phyloP scores from a whole-genome alignment of 371 early-diverging fungal genomes.

The Blyttiomyces sp. region DNA sequence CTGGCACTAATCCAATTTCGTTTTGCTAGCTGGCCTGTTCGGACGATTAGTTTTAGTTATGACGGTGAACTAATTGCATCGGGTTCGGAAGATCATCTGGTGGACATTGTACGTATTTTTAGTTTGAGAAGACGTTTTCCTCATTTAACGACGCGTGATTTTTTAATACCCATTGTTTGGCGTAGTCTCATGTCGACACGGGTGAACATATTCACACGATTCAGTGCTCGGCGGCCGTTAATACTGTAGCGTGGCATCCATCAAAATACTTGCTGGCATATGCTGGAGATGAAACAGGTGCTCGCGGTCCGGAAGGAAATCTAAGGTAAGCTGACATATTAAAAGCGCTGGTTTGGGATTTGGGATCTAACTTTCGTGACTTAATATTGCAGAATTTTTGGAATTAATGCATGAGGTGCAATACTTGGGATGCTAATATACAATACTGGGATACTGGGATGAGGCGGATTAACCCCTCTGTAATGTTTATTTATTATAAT shows the following conservation, averaged over 20 bases:
- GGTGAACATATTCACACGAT: slow-evolving; percentile 71
- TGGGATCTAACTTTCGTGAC: no score
- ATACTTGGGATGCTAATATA: no score
- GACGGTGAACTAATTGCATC: slow-evolving; percentile 83
- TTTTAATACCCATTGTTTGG: background rate
- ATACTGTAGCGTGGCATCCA: slow-evolving; percentile 84
- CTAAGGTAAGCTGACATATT: no score
- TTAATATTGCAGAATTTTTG: no score
- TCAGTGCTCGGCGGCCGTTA: slow-evolving; percentile 65
- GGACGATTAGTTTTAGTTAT: slow-evolving; percentile 78
- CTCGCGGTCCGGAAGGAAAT: no score
- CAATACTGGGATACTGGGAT: no score
- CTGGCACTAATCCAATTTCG: no score
- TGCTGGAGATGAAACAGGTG: slow-evolving; percentile 82
- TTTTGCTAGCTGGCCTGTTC: slow-evolving; percentile 81
- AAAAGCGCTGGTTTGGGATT: no score
- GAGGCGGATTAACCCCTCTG: no score
- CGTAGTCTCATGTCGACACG: slow-evolving; percentile 69
- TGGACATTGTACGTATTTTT: slow-evolving; percentile 78
- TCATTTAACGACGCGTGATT: background rate
- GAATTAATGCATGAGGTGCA: no score
- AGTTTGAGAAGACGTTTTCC: no score
- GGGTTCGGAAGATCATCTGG: slow-evolving; percentile 74
- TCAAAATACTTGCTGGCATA: slow-evolving; percentile 72
- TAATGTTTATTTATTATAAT: no score